Evolutionary conservation across 371 early-diverging fungal genomes (phyloP).

Genomic region (Rhizopus delemar): DNA sequence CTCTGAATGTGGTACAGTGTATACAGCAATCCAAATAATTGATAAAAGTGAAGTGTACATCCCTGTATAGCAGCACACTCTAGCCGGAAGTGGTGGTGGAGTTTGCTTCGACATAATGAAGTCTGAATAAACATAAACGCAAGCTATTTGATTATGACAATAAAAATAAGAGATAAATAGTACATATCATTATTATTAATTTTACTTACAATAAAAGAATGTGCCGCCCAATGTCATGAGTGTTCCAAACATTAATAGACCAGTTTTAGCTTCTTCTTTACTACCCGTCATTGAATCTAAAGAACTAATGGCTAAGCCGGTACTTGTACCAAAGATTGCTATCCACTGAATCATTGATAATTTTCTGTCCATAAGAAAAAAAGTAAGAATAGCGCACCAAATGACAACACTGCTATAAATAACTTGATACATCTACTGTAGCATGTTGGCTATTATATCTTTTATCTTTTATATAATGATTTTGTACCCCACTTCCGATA

Average conservation of each 20-base stretch:
- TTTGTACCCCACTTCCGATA: conserved; percentile 70
- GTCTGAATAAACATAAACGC: conserved; percentile 57
- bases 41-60: conserved; percentile 49
- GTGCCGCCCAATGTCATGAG: conserved; percentile 60
- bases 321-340: conserved; percentile 65
- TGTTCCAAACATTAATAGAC: conserved; percentile 50
- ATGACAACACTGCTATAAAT: conserved; percentile 77
- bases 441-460: neutral
- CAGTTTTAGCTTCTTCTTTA: conserved; percentile 7
- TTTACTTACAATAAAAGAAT: conserved; percentile 53
- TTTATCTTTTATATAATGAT: conserved; percentile 10
- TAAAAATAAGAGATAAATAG: neutral
- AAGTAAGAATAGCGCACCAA: conserved; percentile 75
- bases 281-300: conserved; percentile 41
- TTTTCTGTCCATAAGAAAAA: conserved; percentile 57
- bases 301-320: conserved; percentile 69
- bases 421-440: conserved; percentile 68
- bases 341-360: conserved; percentile 65
- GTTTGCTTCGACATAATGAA: conserved; percentile 51
- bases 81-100: conserved; percentile 48
- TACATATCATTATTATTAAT: neutral
- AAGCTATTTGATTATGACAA: conserved; percentile 30
- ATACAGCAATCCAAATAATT: conserved; percentile 42
- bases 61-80: conserved; percentile 57
- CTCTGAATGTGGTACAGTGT: conserved; percentile 53